Percentiles rank a stretch among this genome's conserved stretches.
Evolutionary conservation across 306 rosid genomes (phyloP).

Genomic region (Coriaria nepalensis): DNA sequence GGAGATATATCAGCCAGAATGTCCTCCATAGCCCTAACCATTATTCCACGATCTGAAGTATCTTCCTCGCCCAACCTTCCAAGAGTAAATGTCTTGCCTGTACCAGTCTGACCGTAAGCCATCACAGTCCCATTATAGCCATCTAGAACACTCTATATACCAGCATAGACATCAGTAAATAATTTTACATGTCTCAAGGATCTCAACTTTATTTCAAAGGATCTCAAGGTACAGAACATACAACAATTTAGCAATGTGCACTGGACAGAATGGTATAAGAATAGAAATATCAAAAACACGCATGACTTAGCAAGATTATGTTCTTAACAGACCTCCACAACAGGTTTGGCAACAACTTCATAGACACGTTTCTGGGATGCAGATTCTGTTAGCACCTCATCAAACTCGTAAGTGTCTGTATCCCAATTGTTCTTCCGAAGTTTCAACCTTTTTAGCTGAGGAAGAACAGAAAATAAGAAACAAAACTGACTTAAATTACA

Average conservation of each 20-base stretch:
- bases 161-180: slow-evolving; percentile 1
- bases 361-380: slow-evolving; percentile 88
- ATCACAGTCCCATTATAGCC: slow-evolving; percentile 90
- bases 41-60: slow-evolving; percentile 68
- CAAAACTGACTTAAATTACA: neutral
- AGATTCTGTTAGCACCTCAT: slow-evolving; percentile 70
- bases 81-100: slow-evolving; percentile 87
- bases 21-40: slow-evolving; percentile 93
- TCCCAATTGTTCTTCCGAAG: slow-evolving; percentile 90
- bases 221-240: neutral
- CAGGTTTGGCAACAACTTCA: slow-evolving; percentile 95
- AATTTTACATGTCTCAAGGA: neutral
- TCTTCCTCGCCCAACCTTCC: slow-evolving; percentile 75
- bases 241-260: too few species aligned
- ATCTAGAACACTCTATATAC: slow-evolving; percentile 71
- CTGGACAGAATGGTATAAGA: neutral
- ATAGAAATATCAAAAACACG: neutral
- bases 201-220: too few species aligned
- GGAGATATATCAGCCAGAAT: slow-evolving; percentile 54
- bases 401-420: slow-evolving; percentile 70
- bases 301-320: too few species aligned
- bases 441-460: slow-evolving; percentile 73
- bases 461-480: slow-evolving; percentile 6
- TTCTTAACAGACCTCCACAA: slow-evolving; percentile 52
- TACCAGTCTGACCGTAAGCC: slow-evolving; percentile 97